Evolutionary conservation across 2,329 filamentous ascomycete genomes (phyloP).

Genomic region (Fusarium fracticaudum): DNA sequence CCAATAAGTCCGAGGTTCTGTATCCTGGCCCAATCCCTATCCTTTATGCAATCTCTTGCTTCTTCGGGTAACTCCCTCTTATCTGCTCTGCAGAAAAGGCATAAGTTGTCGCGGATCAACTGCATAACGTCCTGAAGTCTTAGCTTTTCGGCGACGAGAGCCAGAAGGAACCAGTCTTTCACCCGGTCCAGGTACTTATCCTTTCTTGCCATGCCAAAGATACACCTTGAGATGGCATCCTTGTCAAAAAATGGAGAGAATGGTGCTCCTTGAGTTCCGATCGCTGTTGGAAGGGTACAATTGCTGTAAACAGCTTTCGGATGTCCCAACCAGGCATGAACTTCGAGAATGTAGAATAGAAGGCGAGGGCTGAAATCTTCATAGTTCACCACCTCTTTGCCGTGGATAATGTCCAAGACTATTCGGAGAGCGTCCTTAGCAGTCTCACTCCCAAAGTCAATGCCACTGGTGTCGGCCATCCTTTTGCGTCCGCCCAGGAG

Average conservation of each 20-base stretch:
- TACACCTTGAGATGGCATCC: neutral
- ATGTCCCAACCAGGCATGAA: constrained; percentile 13
- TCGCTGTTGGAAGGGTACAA: neutral
- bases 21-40: constrained; percentile 1
- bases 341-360: constrained; percentile 24
- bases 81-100: neutral
- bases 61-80: neutral
- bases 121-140: neutral
- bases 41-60: neutral
- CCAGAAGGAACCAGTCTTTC: constrained; percentile 26
- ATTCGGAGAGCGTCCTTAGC: constrained; percentile 1
- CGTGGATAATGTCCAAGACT: constrained; percentile 11
- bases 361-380: neutral
- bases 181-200: constrained; percentile 4
- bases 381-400: neutral
- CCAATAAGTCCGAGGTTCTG: neutral
- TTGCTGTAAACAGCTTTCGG: neutral
- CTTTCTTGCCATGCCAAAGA: neutral
- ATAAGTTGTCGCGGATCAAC: neutral
- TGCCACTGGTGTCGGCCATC: neutral
- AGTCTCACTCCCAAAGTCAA: neutral
- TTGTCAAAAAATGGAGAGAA: neutral
- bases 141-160: constrained; percentile 19
- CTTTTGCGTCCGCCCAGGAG: neutral
- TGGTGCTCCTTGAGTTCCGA: neutral